Evolutionary conservation across 2,329 filamentous ascomycete species (phyloP).

Genomic region (Talaromyces sp.): DNA sequence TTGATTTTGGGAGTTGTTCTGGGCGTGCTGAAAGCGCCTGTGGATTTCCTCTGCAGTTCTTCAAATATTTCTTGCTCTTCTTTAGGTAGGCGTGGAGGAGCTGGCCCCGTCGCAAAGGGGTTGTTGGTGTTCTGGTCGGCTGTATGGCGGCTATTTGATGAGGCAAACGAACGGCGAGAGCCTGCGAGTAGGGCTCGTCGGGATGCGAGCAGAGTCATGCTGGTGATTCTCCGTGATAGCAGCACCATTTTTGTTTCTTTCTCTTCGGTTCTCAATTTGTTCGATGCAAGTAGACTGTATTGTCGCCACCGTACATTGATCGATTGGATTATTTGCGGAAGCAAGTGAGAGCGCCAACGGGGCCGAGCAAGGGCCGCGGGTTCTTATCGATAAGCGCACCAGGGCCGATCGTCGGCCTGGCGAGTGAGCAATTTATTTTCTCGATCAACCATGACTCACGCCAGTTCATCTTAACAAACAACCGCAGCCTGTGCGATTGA

Average conservation of each 20-base stretch:
- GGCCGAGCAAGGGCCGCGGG: neutral
- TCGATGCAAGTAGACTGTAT: neutral
- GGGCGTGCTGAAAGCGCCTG: slow-evolving; percentile 68
- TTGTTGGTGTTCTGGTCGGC: slow-evolving; percentile 24
- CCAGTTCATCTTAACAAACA: neutral
- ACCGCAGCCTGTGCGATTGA: neutral
- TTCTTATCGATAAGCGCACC: slow-evolving; percentile 11
- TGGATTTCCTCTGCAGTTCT: slow-evolving; percentile 71
- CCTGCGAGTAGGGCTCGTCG: neutral
- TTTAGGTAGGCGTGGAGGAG: slow-evolving; percentile 80
- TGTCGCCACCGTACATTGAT: neutral
- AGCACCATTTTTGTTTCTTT: neutral
- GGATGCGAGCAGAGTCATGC: neutral
- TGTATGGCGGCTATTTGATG: slow-evolving; percentile 17
- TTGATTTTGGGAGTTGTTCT: slow-evolving; percentile 40
- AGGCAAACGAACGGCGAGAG: slow-evolving; percentile 18
- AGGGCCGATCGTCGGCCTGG: slow-evolving; percentile 8
- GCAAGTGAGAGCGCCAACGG: neutral
- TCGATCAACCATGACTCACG: slow-evolving; percentile 6
- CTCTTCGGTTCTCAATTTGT: neutral
- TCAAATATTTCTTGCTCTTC: slow-evolving; percentile 89
- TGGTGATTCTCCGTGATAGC: neutral
- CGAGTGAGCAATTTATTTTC: slow-evolving; percentile 4
- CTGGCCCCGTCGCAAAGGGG: slow-evolving; percentile 46
- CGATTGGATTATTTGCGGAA: neutral